Evolutionary conservation across 2,329 filamentous ascomycete genomes (phyloP).

Genomic region (Aplosporella prunicola): DNA sequence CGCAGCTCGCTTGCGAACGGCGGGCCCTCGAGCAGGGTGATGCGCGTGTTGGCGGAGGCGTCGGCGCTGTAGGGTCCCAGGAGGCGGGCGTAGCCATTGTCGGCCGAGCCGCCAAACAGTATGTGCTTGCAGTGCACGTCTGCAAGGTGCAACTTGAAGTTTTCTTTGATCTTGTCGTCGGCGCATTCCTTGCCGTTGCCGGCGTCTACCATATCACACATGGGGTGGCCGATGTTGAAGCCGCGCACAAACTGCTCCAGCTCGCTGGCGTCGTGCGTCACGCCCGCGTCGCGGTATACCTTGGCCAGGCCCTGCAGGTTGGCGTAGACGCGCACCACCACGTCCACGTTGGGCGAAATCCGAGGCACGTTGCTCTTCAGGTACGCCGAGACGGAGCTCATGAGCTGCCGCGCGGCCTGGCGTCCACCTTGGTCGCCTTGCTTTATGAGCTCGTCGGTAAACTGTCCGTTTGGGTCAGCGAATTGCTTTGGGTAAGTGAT

Average conservation of each 20-base stretch:
- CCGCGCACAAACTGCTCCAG: slow-evolving; percentile 32
- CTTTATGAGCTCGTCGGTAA: too few species aligned
- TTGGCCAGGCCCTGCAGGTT: slow-evolving; percentile 30
- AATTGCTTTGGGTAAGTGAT: too few species aligned
- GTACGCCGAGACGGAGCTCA: not conserved
- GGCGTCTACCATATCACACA: slow-evolving; percentile 34
- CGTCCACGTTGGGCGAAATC: slow-evolving; percentile 13
- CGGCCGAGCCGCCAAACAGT: slow-evolving; percentile 34
- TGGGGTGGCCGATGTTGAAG: slow-evolving; percentile 31
- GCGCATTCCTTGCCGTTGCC: slow-evolving; percentile 36
- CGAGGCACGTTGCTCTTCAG: not conserved
- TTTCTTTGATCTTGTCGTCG: slow-evolving; percentile 34
- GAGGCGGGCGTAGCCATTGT: slow-evolving; percentile 36
- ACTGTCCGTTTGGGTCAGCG: too few species aligned
- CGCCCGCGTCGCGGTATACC: slow-evolving; percentile 22
- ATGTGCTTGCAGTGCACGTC: slow-evolving; percentile 34
- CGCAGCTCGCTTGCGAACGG: slow-evolving; percentile 32
- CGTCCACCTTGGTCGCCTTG: too few species aligned
- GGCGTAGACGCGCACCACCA: slow-evolving; percentile 30
- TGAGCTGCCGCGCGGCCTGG: slow-evolving; percentile 8
- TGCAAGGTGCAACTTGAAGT: slow-evolving; percentile 24
- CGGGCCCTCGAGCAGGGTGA: slow-evolving; percentile 32
- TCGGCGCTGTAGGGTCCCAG: slow-evolving; percentile 24
- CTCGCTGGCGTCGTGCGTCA: slow-evolving; percentile 17
- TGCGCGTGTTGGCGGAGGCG: too few species aligned